Conservation (phyloP, 257 asterid species). For the Sherardia arvensis region DNA sequence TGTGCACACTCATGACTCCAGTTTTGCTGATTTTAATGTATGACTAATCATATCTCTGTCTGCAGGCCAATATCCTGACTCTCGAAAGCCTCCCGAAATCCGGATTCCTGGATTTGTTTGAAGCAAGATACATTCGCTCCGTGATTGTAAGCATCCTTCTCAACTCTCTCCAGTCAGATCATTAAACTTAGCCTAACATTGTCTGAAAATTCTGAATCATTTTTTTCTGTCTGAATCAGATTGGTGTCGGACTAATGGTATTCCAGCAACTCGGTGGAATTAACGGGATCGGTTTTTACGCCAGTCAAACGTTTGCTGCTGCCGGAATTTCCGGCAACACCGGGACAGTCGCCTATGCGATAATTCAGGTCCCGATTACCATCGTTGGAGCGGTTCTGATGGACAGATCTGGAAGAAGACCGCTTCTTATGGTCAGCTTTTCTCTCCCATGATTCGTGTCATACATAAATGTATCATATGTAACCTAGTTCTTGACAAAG, state of each 20-base stretch:
- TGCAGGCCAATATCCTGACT: constrained; percentile 38
- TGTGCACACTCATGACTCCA: neutral
- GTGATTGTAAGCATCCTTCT: constrained; percentile 40
- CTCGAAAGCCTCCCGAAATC: constrained; percentile 52
- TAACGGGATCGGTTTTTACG: constrained; percentile 70
- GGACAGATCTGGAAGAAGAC: constrained; percentile 77
- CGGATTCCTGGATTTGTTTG: constrained; percentile 39
- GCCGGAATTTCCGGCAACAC: constrained; percentile 59
- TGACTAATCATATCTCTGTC: neutral
- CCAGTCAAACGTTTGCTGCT: constrained; percentile 63
- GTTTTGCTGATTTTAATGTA: neutral
- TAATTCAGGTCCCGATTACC: constrained; percentile 72
- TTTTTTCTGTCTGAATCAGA: constrained; percentile 16
- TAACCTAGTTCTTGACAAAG: neutral
- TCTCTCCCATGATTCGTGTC: neutral
- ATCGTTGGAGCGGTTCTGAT: constrained; percentile 60
- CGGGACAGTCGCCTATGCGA: constrained; percentile 64
- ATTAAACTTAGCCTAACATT: neutral
- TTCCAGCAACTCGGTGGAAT: constrained; percentile 74
- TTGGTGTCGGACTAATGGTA: constrained; percentile 77
- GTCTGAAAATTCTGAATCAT: no score
- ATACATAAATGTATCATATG: neutral
- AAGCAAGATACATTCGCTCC: constrained; percentile 48
- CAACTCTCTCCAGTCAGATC: neutral
- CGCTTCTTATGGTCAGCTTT: constrained; percentile 54